A percentile compares a stretch with the other conserved stretches of the same genome.
Evolutionary conservation across 805 yeast genomes (phyloP).

Genomic region (Maudiozyma saulgeensis): DNA sequence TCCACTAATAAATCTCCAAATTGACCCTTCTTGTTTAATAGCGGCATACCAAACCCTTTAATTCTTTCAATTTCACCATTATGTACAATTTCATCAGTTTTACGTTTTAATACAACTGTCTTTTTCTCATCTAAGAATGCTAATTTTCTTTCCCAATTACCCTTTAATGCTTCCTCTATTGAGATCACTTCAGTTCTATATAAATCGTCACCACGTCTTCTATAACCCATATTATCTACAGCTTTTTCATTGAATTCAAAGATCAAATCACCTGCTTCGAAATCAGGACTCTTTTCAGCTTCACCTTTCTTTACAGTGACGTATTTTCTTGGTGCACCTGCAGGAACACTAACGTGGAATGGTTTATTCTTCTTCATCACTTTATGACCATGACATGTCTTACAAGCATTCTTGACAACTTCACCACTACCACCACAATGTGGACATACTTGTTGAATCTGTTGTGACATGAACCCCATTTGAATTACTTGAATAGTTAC

Average conservation of each 20-base stretch:
- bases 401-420: constrained; percentile 54
- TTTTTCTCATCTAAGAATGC: constrained; percentile 56
- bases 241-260: constrained; percentile 50
- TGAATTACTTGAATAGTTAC: constrained; percentile 55
- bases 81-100: constrained; percentile 40
- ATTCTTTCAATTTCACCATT: constrained; percentile 67
- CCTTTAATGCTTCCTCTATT: constrained; percentile 59
- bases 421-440: constrained; percentile 73
- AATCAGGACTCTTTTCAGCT: constrained; percentile 78
- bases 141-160: constrained; percentile 71
- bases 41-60: constrained; percentile 82
- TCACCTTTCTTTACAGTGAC: constrained; percentile 57
- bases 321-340: constrained; percentile 60
- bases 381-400: constrained; percentile 60
- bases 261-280: constrained; percentile 69
- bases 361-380: constrained; percentile 46
- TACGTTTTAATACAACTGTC: constrained; percentile 38
- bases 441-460: constrained; percentile 70
- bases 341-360: constrained; percentile 51
- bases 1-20: constrained; percentile 46
- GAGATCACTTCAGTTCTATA: constrained; percentile 75
- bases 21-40: constrained; percentile 27
- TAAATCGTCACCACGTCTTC: constrained; percentile 65
- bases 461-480: constrained; percentile 85
- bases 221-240: constrained; percentile 61